These are phyloP conservation scores for Canavalia gladiata DNA, from an alignment of 306 rosid species.

Conservation along the genomic window DNA sequence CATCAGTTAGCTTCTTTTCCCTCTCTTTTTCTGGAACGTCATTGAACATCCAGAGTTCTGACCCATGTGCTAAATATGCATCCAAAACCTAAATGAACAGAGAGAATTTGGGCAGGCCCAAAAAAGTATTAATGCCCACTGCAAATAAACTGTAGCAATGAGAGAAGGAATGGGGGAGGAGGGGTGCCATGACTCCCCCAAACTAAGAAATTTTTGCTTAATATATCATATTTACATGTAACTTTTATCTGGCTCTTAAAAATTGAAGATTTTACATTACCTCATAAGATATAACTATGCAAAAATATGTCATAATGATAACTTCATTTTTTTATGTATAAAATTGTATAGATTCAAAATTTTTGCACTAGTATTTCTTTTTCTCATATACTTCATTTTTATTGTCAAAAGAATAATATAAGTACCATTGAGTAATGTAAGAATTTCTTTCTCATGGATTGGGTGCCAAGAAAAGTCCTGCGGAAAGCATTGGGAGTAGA, in stretches of 20 bases:
- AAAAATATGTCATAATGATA: not conserved
- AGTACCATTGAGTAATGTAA: not conserved
- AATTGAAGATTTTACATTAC: conserved; percentile 8
- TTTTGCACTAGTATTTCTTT: not conserved
- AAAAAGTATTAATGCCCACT: conserved; percentile 12
- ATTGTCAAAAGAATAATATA: not conserved
- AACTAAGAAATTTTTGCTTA: not conserved
- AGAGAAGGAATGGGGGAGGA: not conserved
- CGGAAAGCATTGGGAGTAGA: not conserved
- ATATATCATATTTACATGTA: not conserved
- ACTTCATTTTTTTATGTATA: not conserved
- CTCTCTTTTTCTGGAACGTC: conserved; percentile 89
- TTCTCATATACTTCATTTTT: not conserved
- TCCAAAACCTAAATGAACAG: conserved; percentile 73
- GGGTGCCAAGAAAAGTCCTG: not conserved
- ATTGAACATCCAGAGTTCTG: conserved; percentile 98
- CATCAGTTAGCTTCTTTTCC: conserved; percentile 84
- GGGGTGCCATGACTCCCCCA: not conserved
- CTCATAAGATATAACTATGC: not conserved
- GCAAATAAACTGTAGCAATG: conserved; percentile 27
- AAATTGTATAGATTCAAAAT: not conserved
- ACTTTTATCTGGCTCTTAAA: not conserved
- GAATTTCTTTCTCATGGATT: not conserved
- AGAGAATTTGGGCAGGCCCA: conserved; percentile 32
- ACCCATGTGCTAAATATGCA: conserved; percentile 82